Percentiles rank a stretch among this genome's conserved stretches.
Evolutionary conservation across 805 yeast genomes (phyloP).

Genomic region (Metschnikowia lunata): DNA sequence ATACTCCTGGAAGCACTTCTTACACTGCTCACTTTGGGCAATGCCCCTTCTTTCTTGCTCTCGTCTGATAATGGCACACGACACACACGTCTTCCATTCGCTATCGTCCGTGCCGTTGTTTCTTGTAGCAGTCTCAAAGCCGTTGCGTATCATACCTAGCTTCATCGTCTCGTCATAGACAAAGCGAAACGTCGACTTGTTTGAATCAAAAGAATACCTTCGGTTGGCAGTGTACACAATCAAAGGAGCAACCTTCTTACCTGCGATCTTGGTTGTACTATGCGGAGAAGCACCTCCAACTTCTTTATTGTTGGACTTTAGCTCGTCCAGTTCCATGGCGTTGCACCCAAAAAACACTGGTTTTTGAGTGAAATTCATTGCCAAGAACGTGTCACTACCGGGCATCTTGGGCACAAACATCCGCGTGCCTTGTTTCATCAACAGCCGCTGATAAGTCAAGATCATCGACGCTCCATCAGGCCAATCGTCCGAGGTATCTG

Average conservation of each 20-base stretch:
- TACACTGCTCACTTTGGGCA: slow-evolving; percentile 61
- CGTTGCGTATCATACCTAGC: slow-evolving; percentile 21
- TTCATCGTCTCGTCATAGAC: slow-evolving; percentile 18
- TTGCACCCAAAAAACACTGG: slow-evolving; percentile 25
- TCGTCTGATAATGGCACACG: slow-evolving; percentile 79
- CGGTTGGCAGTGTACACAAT: slow-evolving; percentile 25
- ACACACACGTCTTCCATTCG: slow-evolving; percentile 68
- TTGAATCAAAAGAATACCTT: slow-evolving; percentile 21
- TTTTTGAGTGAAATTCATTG: slow-evolving; percentile 11
- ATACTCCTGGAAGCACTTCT: slow-evolving; percentile 60
- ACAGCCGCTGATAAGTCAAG: slow-evolving; percentile 27
- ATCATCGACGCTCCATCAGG: slow-evolving; percentile 55
- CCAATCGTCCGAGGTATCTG: slow-evolving; percentile 44
- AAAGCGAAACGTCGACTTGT: slow-evolving; percentile 21
- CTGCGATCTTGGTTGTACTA: slow-evolving; percentile 5
- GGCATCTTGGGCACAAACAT: slow-evolving; percentile 22
- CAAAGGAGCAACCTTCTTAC: slow-evolving; percentile 6
- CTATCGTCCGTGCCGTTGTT: slow-evolving; percentile 60
- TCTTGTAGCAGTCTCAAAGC: slow-evolving; percentile 22
- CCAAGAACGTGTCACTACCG: slow-evolving; percentile 11
- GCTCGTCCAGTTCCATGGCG: slow-evolving; percentile 6
- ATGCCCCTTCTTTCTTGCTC: slow-evolving; percentile 62
- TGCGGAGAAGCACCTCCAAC: not conserved
- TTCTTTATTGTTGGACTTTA: not conserved
- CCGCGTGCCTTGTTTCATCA: slow-evolving; percentile 17